phyloP scores from a whole-genome alignment of 805 yeast species.

The Metschnikowia kunwiensis region DNA sequence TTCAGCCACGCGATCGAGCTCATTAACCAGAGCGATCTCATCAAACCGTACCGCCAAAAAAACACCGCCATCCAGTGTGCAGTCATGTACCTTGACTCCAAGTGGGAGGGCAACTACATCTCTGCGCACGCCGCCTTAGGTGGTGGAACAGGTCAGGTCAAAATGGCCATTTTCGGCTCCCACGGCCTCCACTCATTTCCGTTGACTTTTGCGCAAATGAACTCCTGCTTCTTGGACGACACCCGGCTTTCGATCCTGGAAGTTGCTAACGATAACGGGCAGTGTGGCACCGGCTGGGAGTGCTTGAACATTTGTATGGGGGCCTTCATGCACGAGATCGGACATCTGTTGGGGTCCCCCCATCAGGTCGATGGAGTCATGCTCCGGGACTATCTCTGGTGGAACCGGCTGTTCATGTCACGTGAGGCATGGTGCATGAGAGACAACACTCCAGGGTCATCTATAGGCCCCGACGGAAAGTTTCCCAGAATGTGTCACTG shows the following conservation, averaged over 20 bases:
- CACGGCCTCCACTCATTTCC: constrained; percentile 95
- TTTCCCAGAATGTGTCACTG: constrained; percentile 73
- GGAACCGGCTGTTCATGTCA: constrained; percentile 79
- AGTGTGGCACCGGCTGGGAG: constrained; percentile 90
- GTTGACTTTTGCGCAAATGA: constrained; percentile 66
- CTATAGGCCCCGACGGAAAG: constrained; percentile 34
- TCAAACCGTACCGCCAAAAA: constrained; percentile 38
- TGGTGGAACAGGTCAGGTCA: constrained; percentile 70
- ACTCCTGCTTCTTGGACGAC: constrained; percentile 67
- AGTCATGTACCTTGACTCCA: constrained; percentile 77
- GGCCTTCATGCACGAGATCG: constrained; percentile 94
- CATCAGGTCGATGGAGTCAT: constrained; percentile 89
- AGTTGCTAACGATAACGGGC: constrained; percentile 87
- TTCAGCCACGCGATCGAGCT: constrained; percentile 81
- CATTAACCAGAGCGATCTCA: constrained; percentile 35
- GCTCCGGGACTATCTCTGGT: constrained; percentile 78
- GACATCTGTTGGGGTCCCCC: constrained; percentile 88
- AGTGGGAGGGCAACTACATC: constrained; percentile 72
- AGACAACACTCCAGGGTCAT: constrained; percentile 47
- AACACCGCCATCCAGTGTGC: constrained; percentile 72
- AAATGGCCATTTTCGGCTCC: constrained; percentile 88
- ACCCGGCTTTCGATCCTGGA: constrained; percentile 58
- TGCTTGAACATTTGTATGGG: constrained; percentile 82
- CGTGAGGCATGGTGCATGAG: constrained; percentile 58
- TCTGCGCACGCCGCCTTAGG: constrained; percentile 93